Base-by-base conservation (phyloP, 257 asterid species). In the Mentha longifolia region DNA sequence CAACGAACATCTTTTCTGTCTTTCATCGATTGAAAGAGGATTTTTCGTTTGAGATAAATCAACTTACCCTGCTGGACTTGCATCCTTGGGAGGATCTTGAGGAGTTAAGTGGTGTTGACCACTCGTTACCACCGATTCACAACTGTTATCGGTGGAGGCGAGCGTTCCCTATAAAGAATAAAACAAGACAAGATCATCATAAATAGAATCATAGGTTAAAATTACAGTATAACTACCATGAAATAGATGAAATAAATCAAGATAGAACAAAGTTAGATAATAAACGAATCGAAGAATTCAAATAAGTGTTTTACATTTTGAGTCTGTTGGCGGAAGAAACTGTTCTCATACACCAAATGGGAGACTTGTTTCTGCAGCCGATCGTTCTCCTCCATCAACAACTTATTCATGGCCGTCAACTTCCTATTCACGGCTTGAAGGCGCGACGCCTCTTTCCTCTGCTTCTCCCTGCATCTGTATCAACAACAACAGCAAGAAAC, bases 341-440 rank as follows among this genome's bases (percentile, higher is more conserved):
- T 80, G 74, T 91, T 91, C 89, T 94, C 96, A 68, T 86, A 85
- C 81, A 94, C 98, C 89, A 94, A 78, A 55, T 91, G 96, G 0
- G 98, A 91, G 37, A 94, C 97, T 81, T 94, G 98, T 67, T 94
- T 94, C 82, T 94, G 98, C 89, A 95, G 75, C 81, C 98, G 83
- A 80, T 91, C 99, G 54, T 95, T 95, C 71, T 95, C 99, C 87
- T 95, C 99, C 99, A 95, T 91, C 87, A 95, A 80, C 82, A 95
- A 77, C 89, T 91, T 95, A 58, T 91, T 95, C 98, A 95, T 91
- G 16, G 99, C 99, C 0, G 96, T 68, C 72, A 95, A 66, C 74
- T 95, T 95, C 83, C 99, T 57, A 47, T 95, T 95, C 75, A 95
- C 99, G 0, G 88, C 93, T 77, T 92, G 98, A 42, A 92, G 97